Conservation (phyloP, 2,329 filamentous ascomycete genomes). For the Curvularia spicifera region DNA sequence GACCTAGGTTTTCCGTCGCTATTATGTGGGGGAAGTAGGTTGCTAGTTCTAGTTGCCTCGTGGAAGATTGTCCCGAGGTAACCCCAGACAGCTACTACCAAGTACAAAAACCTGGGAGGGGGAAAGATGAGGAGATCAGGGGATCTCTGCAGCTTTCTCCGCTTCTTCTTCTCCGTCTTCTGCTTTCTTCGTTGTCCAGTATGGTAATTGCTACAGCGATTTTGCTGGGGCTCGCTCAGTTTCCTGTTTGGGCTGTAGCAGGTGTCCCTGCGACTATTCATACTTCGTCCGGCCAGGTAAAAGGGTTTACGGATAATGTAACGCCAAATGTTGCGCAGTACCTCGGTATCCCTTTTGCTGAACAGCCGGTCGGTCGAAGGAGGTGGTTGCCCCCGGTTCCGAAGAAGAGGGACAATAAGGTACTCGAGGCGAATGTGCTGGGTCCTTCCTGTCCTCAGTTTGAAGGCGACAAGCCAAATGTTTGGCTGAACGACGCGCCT, state of each 20-base stretch:
- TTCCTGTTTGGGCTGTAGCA: slow-evolving; percentile 21
- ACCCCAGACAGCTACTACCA: too few species aligned
- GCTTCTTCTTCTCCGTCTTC: background rate
- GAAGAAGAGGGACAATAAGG: slow-evolving; percentile 24
- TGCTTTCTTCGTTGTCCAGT: background rate
- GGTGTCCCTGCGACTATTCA: slow-evolving; percentile 26
- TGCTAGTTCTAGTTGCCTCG: too few species aligned
- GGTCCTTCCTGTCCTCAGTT: slow-evolving; percentile 40
- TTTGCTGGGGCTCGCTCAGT: slow-evolving; percentile 7
- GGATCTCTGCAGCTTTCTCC: too few species aligned
- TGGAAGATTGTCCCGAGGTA: background rate
- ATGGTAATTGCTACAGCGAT: slow-evolving; percentile 10
- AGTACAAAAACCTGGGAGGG: slow-evolving; percentile 1
- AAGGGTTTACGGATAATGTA: slow-evolving; percentile 43
- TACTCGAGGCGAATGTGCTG: slow-evolving; percentile 38
- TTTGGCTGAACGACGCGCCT: slow-evolving; percentile 35
- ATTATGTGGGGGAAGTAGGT: background rate
- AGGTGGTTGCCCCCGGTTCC: slow-evolving; percentile 44
- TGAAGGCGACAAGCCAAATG: slow-evolving; percentile 22
- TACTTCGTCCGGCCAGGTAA: slow-evolving; percentile 39
- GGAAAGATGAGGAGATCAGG: background rate
- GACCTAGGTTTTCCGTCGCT: background rate
- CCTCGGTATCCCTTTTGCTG: slow-evolving; percentile 49
- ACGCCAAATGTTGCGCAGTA: slow-evolving; percentile 49
- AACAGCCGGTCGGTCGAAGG: slow-evolving; percentile 40